phyloP scores from a whole-genome alignment of 2,329 filamentous ascomycete genomes.

The Fusarium praegraminearum region DNA sequence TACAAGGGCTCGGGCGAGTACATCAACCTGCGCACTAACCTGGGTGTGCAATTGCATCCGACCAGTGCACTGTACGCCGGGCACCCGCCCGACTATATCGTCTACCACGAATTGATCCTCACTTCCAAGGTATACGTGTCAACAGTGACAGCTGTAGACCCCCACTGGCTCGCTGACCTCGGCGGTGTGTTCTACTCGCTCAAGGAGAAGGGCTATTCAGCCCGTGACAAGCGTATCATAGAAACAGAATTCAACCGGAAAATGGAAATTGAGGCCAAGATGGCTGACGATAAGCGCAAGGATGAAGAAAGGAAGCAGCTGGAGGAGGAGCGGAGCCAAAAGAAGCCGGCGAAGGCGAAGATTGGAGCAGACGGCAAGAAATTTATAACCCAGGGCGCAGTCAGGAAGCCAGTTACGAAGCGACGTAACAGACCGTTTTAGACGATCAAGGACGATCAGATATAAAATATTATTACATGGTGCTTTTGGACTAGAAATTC shows the following conservation, averaged over 20 bases:
- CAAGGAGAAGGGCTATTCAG: constrained; percentile 96
- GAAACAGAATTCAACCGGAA: constrained; percentile 93
- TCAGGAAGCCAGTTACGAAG: constrained; percentile 71
- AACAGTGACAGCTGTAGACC: constrained; percentile 94
- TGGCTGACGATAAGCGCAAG: constrained; percentile 83
- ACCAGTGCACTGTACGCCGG: constrained; percentile 95
- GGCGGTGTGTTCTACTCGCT: constrained; percentile 97
- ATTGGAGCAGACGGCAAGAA: constrained; percentile 61
- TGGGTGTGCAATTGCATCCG: constrained; percentile 93
- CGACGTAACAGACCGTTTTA: constrained; percentile 66
- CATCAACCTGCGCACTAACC: constrained; percentile 93
- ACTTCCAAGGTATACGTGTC: constrained; percentile 99
- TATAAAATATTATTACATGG: neutral
- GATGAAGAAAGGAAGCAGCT: constrained; percentile 68
- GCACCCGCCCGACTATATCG: constrained; percentile 94
- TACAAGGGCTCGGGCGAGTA: constrained; percentile 98
- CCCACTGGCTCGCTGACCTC: constrained; percentile 95
- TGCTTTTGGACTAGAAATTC: neutral
- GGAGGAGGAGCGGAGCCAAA: constrained; percentile 60
- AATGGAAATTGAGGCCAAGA: constrained; percentile 93
- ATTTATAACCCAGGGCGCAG: constrained; percentile 70
- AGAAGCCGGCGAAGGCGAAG: constrained; percentile 56
- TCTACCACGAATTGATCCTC: constrained; percentile 97
- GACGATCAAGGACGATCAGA: constrained; percentile 22
- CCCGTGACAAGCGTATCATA: constrained; percentile 84